A percentile compares a stretch with the other conserved stretches of the same genome.
Evolutionary conservation across 2,329 filamentous ascomycete species (phyloP).

Genomic region (Trichocomaceae sp.): DNA sequence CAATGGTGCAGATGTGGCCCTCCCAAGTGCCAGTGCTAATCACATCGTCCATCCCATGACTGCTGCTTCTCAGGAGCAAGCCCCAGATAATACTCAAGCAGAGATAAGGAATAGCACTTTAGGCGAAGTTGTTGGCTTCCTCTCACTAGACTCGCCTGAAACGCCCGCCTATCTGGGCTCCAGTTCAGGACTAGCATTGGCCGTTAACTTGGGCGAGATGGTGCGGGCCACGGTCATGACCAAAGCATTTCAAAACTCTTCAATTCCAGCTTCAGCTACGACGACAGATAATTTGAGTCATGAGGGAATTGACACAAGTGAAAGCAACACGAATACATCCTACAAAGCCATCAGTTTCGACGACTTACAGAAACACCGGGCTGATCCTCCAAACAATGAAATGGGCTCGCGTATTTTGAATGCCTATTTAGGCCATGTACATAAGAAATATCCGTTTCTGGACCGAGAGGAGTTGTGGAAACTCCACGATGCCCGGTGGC

Average conservation of each 20-base stretch:
- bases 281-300: constrained; percentile 1
- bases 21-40: constrained; percentile 14
- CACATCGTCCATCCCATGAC: constrained; percentile 16
- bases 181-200: constrained; percentile 45
- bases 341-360: constrained; percentile 31
- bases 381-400: constrained; percentile 43
- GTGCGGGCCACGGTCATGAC: constrained; percentile 51
- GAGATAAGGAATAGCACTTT: constrained; percentile 30
- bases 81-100: constrained; percentile 14
- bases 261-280: not conserved
- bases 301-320: constrained; percentile 6
- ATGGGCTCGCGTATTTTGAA: constrained; percentile 41
- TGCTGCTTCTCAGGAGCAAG: constrained; percentile 22
- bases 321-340: constrained; percentile 12
- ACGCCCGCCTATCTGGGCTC: constrained; percentile 46
- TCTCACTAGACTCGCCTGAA: constrained; percentile 41
- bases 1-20: constrained; percentile 10
- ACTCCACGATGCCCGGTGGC: constrained; percentile 38
- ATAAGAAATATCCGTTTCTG: constrained; percentile 47
- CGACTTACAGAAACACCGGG: constrained; percentile 38
- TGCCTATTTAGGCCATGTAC: constrained; percentile 42
- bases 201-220: constrained; percentile 48
- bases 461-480: constrained; percentile 42
- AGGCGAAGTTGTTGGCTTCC: constrained; percentile 45
- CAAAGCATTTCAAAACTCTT: constrained; percentile 37